Evolutionary conservation across 495 filamentous ascomycete species (phyloP).

Genomic region (Penicillium bialowiezense): DNA sequence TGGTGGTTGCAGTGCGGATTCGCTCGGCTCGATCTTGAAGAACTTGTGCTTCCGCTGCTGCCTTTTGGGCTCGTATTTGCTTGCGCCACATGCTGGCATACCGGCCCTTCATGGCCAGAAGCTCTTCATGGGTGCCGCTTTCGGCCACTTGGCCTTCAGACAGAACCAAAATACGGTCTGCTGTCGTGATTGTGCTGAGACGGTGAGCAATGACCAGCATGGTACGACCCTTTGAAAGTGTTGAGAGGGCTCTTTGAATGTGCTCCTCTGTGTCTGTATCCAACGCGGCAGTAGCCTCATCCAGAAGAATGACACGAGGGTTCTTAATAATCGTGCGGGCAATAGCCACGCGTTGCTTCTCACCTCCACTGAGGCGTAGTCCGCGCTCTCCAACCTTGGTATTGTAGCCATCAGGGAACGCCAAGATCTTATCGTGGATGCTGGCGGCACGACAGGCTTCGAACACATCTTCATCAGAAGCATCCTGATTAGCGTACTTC

Average conservation of each 20-base stretch:
- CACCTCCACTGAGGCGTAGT: slow-evolving; percentile 85
- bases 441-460: slow-evolving; percentile 88
- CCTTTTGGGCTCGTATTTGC: slow-evolving; percentile 84
- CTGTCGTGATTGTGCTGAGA: slow-evolving; percentile 88
- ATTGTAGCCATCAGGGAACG: slow-evolving; percentile 87
- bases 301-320: slow-evolving; percentile 90
- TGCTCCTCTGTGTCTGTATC: slow-evolving; percentile 96
- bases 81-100: slow-evolving; percentile 96
- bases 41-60: slow-evolving; percentile 69
- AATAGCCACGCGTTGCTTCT: slow-evolving; percentile 96
- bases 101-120: slow-evolving; percentile 71
- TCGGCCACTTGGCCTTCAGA: slow-evolving; percentile 81
- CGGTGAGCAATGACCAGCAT: slow-evolving; percentile 85
- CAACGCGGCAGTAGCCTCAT: slow-evolving; percentile 93
- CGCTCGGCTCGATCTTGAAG: slow-evolving; percentile 46
- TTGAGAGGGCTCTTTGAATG: slow-evolving; percentile 82
- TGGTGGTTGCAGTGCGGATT: slow-evolving; percentile 42
- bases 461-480: slow-evolving; percentile 82
- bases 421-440: slow-evolving; percentile 93
- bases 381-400: slow-evolving; percentile 96
- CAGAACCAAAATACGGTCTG: slow-evolving; percentile 93
- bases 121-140: slow-evolving; percentile 80
- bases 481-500: slow-evolving; percentile 84
- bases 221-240: slow-evolving; percentile 78
- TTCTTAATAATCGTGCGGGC: slow-evolving; percentile 95